Evolutionary conservation across 805 yeast genomes (phyloP), one percentile per base, ranked within the genome.

Genomic region (Ogataea chonburiensis): DNA sequence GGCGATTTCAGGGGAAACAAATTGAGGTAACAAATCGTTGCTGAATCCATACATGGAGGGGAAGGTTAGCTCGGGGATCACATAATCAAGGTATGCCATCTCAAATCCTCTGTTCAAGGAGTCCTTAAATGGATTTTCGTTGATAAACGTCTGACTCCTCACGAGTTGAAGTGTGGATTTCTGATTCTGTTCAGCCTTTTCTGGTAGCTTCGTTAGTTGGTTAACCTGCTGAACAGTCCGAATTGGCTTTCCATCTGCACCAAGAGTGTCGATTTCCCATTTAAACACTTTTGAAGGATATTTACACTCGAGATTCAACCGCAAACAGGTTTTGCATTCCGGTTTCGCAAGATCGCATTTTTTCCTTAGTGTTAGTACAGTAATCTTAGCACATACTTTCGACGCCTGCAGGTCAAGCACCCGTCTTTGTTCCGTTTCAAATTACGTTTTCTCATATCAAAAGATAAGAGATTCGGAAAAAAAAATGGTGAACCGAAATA

Each of bases 21-120:
- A 38, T 11, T 29, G 24, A 7, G 43, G 43, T n/a, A 38, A 28
- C 13, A n/a, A n/a, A n/a, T n/a, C n/a, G n/a, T n/a, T n/a, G n/a
- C n/a, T n/a, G n/a, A n/a, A n/a, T n/a, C n/a, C n/a, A n/a, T n/a
- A n/a, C n/a, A n/a, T n/a, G n/a, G n/a, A n/a, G n/a, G n/a, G n/a
- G n/a, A n/a, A n/a, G n/a, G n/a, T n/a, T n/a, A n/a, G n/a, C n/a
- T n/a, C n/a, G n/a, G n/a, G n/a, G n/a, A n/a, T n/a, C n/a, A n/a
- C n/a, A n/a, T n/a, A n/a, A n/a, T n/a, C n/a, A n/a, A n/a, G n/a
- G n/a, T n/a, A n/a, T n/a, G n/a, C n/a, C n/a, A n/a, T n/a, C n/a
- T n/a, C n/a, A n/a, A n/a, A n/a, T n/a, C n/a, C n/a, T n/a, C n/a
- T n/a, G n/a, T n/a, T n/a, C n/a, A n/a, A n/a, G n/a, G n/a, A n/a